phyloP scores from a whole-genome alignment of 1,139 yeast genomes.

The Trichomonascaceae sp. region DNA sequence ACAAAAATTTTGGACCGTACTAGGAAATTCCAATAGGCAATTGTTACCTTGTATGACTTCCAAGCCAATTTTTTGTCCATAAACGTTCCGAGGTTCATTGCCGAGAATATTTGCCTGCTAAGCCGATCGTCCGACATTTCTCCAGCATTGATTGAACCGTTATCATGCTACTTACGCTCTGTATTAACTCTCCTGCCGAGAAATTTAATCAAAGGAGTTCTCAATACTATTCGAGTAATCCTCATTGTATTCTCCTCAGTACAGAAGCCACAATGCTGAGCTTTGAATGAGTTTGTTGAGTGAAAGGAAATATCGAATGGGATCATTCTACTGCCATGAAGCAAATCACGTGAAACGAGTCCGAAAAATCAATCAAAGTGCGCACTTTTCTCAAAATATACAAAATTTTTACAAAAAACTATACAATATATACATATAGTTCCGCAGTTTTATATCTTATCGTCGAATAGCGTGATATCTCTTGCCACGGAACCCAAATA shows the following conservation, averaged over 20 bases:
- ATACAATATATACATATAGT: slow-evolving; percentile 6
- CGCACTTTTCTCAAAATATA: not conserved
- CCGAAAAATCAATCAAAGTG: not conserved
- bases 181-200: slow-evolving; percentile 33
- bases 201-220: slow-evolving; percentile 37
- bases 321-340: not conserved
- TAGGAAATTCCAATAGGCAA: not conserved
- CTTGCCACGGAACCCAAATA: slow-evolving; percentile 93
- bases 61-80: not conserved
- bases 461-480: slow-evolving; percentile 74
- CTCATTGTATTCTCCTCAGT: slow-evolving; percentile 22
- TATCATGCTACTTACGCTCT: slow-evolving; percentile 1
- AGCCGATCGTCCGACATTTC: not conserved
- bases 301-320: not conserved
- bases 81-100: not conserved
- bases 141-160: not conserved
- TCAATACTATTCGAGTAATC: slow-evolving; percentile 23
- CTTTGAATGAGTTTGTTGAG: not conserved
- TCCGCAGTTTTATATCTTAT: slow-evolving; percentile 6
- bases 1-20: not conserved
- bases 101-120: not conserved
- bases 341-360: not conserved
- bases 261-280: not conserved
- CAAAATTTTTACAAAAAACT: not conserved
- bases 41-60: not conserved